A percentile compares a stretch with the other conserved stretches of the same genome.
phyloP scores from a whole-genome alignment of 1,284 basidiomycete genomes.

The Leccinum griseonigrum region DNA sequence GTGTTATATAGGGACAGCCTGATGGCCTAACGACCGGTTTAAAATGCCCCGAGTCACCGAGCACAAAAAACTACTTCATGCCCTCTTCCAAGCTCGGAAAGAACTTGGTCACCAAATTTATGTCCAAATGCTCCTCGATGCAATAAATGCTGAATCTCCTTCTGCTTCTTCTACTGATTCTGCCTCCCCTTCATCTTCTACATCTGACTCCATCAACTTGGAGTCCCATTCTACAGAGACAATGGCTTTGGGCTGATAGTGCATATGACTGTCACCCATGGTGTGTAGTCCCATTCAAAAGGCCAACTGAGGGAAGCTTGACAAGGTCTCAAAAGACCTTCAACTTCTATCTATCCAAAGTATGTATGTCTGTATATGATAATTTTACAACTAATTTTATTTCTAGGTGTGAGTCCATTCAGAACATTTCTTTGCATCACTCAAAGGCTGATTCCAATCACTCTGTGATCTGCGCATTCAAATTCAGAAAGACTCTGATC shows the following conservation, averaged over 20 bases:
- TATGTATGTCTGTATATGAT: neutral
- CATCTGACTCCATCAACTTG: neutral
- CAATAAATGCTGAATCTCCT: neutral
- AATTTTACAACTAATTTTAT: neutral
- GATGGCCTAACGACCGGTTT: neutral
- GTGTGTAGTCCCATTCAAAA: slow-evolving; percentile 19
- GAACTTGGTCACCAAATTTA: neutral
- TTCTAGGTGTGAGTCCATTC: slow-evolving; percentile 8
- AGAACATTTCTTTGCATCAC: slow-evolving; percentile 14
- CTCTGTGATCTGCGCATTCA: slow-evolving; percentile 7
- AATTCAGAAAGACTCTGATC: slow-evolving; percentile 5
- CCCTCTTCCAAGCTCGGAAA: neutral
- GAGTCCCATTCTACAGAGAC: neutral
- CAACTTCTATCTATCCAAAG: slow-evolving; percentile 8
- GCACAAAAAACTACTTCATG: neutral
- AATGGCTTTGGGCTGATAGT: slow-evolving; percentile 16
- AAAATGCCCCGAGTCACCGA: neutral
- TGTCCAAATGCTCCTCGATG: neutral
- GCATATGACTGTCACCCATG: slow-evolving; percentile 10
- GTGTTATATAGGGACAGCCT: neutral
- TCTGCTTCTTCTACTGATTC: neutral
- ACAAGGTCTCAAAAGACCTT: slow-evolving; percentile 7
- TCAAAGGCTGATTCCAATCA: slow-evolving; percentile 18
- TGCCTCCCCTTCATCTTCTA: neutral
- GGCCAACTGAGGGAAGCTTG: slow-evolving; percentile 4